Evolutionary conservation across 2,329 filamentous ascomycete genomes (phyloP), one percentile per base, ranked within the genome.

Genomic region (Pseudofabraea citricarpa): DNA sequence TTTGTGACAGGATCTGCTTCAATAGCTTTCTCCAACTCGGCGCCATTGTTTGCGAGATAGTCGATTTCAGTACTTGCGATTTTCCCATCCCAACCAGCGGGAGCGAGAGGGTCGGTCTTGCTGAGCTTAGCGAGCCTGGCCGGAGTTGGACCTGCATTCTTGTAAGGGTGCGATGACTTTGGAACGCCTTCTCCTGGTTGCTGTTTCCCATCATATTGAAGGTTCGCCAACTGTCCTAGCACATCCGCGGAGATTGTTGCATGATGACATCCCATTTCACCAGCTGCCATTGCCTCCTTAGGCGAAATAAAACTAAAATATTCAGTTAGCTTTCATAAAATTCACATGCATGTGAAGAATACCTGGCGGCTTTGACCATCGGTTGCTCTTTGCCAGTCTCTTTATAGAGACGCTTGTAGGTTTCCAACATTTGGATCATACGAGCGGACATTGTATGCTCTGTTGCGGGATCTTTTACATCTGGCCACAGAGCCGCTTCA

Each of bases 371-470:
- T 54, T 73, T 74, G 12, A 74, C 50, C 9, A 71, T 57, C 1
- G 72, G 71, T 55, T 75, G 71, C 40, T 67, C 63, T 45, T 66
- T 64, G n/a, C 71, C 71, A 0, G 70, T 74, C 49, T 70, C 64
- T 39, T 63, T 64, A 46, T 69, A 70, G 16, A 73, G 61, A 3
- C 60, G 61, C 45, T 62, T 65, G 57, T 73, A 75, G 0, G 64
- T 69, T 46, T 73, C 67, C 13, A 72, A 56, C 33, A 75, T 75
- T 49, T 73, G 70, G 16, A 72, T 46, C n/a, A 73, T 56, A 13
- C 71, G 64, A 1, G 70, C 59, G 6, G 69, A 68, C 59, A 70
- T 73, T 21, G 71, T 67, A 45, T 75, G 71, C 44, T 72, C 60
- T 56, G 40, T 43, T n/a, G 44, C 71, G 3, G 71, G 70, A 48